Base-by-base conservation (phyloP, 208 protist species). In the Jaenimonas drosophilae region DNA sequence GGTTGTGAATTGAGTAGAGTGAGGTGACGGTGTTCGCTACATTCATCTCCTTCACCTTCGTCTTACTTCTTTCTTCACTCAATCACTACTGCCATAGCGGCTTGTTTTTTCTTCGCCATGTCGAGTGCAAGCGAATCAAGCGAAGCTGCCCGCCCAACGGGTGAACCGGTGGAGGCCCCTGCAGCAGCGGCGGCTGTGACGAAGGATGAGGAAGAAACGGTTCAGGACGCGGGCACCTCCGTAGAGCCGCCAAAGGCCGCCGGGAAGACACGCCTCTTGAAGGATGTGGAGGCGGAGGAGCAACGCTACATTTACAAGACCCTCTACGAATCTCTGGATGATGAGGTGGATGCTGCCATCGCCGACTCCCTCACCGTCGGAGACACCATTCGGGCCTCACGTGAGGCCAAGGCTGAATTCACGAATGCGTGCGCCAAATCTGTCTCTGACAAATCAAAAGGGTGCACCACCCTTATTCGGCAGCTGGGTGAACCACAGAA, bases 241-340 rank as follows among this genome's bases (percentile, higher is more conserved):
- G 17, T 41, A 21, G 24, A 41, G 21, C 3, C 7, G 11, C 5
- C 26, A 4, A 32, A 32, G 4, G 31, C 31, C 24, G 39, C 44
- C 25, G 52, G 53, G 21, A 62, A 38, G 25, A 70, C 56, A 27
- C 75, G 74, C 14, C 32, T 63, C 16, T 40, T 91, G 23, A 75
- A 62, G 17, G 74, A 84, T 43, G 59, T 82, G 12, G 68, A 87
- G 65, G 52, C 39, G 14, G 59, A 82, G 16, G 82, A 91, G 49
- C 73, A 64, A 36, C 63, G 64, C n/a, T 54, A 54, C 27, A 56
- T 87, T 36, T 82, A 77, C 47, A 60, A 79, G 20, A 45, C 54
- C 0, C 65, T 87, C 4, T 91, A 91, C 58, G 54, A 59, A 46
- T 76, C 74, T 3, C 59, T 75, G 23, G 65, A 76, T 11, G 55